Conservation (phyloP, 164 flowering plant species). For the Protea cynaroides region DNA sequence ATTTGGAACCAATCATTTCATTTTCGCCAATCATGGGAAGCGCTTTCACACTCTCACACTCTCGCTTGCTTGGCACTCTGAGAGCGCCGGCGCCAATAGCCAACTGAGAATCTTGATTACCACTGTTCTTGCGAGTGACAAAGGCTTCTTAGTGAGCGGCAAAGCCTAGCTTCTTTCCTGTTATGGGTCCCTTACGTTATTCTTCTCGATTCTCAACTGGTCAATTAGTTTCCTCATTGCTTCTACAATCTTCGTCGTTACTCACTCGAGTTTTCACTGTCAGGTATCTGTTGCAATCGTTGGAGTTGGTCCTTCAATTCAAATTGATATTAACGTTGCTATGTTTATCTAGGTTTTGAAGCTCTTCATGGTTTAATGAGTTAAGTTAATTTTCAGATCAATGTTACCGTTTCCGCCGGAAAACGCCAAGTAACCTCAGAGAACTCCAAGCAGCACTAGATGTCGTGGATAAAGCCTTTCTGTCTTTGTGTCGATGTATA, state of each 20-base stretch:
- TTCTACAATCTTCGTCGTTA: neutral
- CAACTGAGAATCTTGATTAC: too few relatives aligned
- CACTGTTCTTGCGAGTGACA: too few relatives aligned
- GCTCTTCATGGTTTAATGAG: neutral
- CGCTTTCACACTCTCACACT: too few relatives aligned
- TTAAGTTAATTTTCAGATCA: conserved; percentile 27
- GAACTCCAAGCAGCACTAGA: conserved; percentile 82
- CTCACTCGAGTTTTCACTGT: conserved; percentile 12
- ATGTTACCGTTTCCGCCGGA: conserved; percentile 46
- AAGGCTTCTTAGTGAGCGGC: too few relatives aligned
- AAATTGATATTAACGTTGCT: neutral
- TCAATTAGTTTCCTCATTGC: neutral
- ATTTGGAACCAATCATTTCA: too few relatives aligned
- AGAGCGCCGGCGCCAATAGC: too few relatives aligned
- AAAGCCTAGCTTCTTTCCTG: neutral
- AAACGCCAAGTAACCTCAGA: conserved; percentile 57
- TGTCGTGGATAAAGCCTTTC: conserved; percentile 77
- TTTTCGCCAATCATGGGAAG: too few relatives aligned
- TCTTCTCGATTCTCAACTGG: conserved; percentile 1
- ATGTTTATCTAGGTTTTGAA: neutral
- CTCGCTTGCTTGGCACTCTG: too few relatives aligned
- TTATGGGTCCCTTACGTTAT: conserved; percentile 7
- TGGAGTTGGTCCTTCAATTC: neutral
- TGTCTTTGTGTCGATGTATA: conserved; percentile 29
- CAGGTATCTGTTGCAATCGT: conserved; percentile 10